Evolutionary conservation across 2,329 filamentous ascomycete genomes (phyloP).

Genomic region (Monilinia fructicola): DNA sequence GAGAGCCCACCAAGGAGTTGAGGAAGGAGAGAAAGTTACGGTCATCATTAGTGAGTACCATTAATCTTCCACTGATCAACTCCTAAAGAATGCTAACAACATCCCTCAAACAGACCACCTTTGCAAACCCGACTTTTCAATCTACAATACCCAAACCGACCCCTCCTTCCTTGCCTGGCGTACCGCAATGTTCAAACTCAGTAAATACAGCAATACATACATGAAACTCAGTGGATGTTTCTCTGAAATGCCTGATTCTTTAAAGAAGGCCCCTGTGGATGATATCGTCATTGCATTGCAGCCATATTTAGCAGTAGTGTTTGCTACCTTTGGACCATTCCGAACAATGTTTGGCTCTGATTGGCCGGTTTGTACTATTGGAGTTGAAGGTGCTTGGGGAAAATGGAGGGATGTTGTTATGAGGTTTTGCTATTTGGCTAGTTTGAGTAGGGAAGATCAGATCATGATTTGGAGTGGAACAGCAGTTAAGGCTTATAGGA

Average conservation of each 20-base stretch:
- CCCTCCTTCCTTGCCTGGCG: conserved; percentile 65
- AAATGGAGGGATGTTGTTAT: conserved; percentile 74
- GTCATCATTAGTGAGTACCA: conserved; percentile 40
- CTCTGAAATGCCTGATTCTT: conserved; percentile 65
- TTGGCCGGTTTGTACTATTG: conserved; percentile 86
- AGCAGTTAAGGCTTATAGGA: conserved; percentile 67
- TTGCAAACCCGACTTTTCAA: conserved; percentile 77
- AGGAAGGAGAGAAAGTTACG: conserved; percentile 54
- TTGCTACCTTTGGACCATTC: conserved; percentile 68
- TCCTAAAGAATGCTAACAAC: conserved; percentile 3
- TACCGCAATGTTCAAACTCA: conserved; percentile 64
- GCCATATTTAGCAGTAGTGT: conserved; percentile 70
- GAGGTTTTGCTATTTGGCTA: conserved; percentile 62
- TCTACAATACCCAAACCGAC: conserved; percentile 52
- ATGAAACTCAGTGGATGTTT: conserved; percentile 92
- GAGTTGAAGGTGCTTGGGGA: conserved; percentile 61
- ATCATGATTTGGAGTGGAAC: conserved; percentile 71
- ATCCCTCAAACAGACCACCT: conserved; percentile 65
- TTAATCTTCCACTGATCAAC: background rate
- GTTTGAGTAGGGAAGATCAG: conserved; percentile 59
- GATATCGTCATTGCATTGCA: conserved; percentile 63
- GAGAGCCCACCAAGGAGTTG: conserved; percentile 61
- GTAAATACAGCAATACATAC: conserved; percentile 65
- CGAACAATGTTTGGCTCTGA: conserved; percentile 89
- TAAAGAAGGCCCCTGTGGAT: conserved; percentile 50